These are phyloP conservation scores for Berkeleyomyces rouxiae DNA, from an alignment of 2,329 filamentous ascomycete species.

Conservation along the genomic window DNA sequence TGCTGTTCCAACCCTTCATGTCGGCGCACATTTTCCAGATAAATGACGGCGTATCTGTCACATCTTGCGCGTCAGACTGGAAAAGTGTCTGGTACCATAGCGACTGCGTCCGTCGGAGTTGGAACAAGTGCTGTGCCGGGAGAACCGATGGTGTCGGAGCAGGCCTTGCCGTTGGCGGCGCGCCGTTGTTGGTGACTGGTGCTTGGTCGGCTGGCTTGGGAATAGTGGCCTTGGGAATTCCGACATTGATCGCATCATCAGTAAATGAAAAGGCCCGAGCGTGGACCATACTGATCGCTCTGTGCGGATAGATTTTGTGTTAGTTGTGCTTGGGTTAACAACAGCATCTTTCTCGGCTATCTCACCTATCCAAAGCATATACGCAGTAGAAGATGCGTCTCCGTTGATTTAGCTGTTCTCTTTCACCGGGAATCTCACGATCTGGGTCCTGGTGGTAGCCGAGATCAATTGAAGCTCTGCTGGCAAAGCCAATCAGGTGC, in stretches of 20 bases:
- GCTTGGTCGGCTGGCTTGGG: constrained; percentile 17
- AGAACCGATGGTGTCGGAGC: constrained; percentile 34
- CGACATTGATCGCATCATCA: constrained; percentile 71
- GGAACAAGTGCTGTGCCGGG: constrained; percentile 62
- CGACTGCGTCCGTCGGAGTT: constrained; percentile 72
- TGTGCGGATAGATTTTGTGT: constrained; percentile 21
- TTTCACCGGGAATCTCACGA: constrained; percentile 48
- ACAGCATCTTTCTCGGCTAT: not conserved
- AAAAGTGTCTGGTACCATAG: constrained; percentile 80
- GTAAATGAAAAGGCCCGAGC: constrained; percentile 84
- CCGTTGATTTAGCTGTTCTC: constrained; percentile 55
- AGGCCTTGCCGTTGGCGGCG: constrained; percentile 23
- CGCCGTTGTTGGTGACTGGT: constrained; percentile 22
- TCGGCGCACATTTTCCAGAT: constrained; percentile 61
- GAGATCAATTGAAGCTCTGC: constrained; percentile 71
- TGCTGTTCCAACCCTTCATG: constrained; percentile 67
- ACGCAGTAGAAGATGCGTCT: constrained; percentile 80
- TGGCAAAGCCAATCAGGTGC: constrained; percentile 83
- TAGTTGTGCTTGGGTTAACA: constrained; percentile 13
- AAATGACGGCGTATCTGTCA: constrained; percentile 51
- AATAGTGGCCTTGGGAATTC: constrained; percentile 41
- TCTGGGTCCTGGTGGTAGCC: constrained; percentile 88
- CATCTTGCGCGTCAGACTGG: constrained; percentile 54
- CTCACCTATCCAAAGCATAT: constrained; percentile 72
- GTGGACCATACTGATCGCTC: constrained; percentile 76